phyloP scores from a whole-genome alignment of 495 filamentous ascomycete species.

The Cudoniella acicularis region DNA sequence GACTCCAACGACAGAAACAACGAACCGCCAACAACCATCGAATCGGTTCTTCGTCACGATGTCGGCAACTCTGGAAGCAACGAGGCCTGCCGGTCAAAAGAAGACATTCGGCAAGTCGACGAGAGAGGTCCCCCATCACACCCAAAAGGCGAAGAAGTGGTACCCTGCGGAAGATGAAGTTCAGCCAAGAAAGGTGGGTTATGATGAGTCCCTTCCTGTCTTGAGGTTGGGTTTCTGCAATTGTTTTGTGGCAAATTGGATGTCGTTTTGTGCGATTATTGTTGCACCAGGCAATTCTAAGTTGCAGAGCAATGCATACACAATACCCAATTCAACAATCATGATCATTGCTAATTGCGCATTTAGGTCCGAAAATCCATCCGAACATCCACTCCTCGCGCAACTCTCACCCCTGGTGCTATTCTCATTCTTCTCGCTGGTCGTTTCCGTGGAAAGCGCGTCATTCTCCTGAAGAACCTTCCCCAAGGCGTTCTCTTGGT shows the following conservation, averaged over 20 bases:
- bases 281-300: too few species aligned
- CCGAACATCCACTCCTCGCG: conserved; percentile 77
- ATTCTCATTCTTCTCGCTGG: conserved; percentile 98
- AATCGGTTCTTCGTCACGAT: conserved; percentile 46
- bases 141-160: conserved; percentile 97
- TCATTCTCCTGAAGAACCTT: conserved; percentile 96
- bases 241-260: neutral
- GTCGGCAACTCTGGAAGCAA: conserved; percentile 48
- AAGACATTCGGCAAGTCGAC: conserved; percentile 98
- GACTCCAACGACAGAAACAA: conserved; percentile 22
- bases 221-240: neutral
- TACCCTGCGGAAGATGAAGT: conserved; percentile 94
- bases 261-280: conserved; percentile 1
- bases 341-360: conserved; percentile 9
- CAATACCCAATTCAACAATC: neutral
- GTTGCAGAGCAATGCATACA: too few species aligned
- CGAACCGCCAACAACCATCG: conserved; percentile 22
- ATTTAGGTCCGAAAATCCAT: conserved; percentile 88
- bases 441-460: conserved; percentile 99
- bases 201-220: neutral
- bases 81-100: conserved; percentile 53
- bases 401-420: conserved; percentile 85
- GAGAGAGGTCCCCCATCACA: conserved; percentile 76
- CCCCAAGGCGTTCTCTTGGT: conserved; percentile 95
- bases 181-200: conserved; percentile 87